Conservation (phyloP, 2,329 filamentous ascomycete species). For the Aspergillus unguis region DNA sequence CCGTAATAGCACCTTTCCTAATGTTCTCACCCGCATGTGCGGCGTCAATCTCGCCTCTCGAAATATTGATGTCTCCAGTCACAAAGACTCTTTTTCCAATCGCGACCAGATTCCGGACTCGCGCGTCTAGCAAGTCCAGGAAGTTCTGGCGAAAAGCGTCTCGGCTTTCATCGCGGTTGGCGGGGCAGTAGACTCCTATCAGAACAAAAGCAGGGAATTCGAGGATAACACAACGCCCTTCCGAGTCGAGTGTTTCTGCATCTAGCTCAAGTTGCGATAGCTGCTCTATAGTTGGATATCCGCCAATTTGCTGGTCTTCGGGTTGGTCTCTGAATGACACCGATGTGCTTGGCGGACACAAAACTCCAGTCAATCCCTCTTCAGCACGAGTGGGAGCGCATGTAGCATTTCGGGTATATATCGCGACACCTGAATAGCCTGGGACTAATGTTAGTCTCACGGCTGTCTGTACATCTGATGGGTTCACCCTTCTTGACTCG, state of each 20-base stretch:
- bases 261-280: constrained; percentile 62
- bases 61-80: constrained; percentile 85
- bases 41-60: constrained; percentile 66
- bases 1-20: constrained; percentile 64
- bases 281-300: constrained; percentile 72
- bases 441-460: constrained; percentile 12
- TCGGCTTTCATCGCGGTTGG: constrained; percentile 77
- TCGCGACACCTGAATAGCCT: constrained; percentile 94
- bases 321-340: constrained; percentile 73
- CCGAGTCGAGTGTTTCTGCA: constrained; percentile 72
- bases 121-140: constrained; percentile 72
- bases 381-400: constrained; percentile 87
- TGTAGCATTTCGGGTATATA: constrained; percentile 84
- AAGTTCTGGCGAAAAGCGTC: constrained; percentile 81
- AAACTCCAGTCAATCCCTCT: constrained; percentile 83
- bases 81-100: constrained; percentile 82
- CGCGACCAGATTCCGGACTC: constrained; percentile 76
- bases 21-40: constrained; percentile 70
- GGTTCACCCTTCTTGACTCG: constrained; percentile 80
- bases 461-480: not conserved
- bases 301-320: constrained; percentile 73
- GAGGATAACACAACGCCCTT: constrained; percentile 85
- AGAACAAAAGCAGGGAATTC: constrained; percentile 95
- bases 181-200: constrained; percentile 87
- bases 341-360: constrained; percentile 69